phyloP scores from a whole-genome alignment of 345 rosid species.

The Psidium friedrichsthalianum region DNA sequence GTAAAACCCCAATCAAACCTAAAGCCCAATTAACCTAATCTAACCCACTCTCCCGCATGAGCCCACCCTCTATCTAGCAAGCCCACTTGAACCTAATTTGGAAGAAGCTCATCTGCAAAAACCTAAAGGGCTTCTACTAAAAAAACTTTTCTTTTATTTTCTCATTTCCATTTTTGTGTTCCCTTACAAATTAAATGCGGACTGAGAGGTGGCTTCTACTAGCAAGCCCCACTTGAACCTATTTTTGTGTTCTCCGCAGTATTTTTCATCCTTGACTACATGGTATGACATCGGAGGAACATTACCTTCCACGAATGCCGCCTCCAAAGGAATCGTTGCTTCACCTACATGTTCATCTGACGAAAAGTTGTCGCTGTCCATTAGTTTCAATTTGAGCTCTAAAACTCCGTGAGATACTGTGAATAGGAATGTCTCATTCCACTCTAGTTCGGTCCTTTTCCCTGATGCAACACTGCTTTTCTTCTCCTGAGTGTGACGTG shows the following conservation, averaged over 20 bases:
- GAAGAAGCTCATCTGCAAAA: too few species aligned
- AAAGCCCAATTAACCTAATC: too few species aligned
- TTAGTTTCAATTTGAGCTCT: conserved; percentile 41
- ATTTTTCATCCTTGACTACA: conserved; percentile 60
- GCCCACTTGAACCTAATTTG: too few species aligned
- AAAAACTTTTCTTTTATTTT: too few species aligned
- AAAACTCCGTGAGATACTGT: conserved; percentile 35
- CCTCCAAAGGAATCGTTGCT: conserved; percentile 41
- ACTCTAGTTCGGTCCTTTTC: conserved; percentile 49
- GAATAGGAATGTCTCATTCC: conserved; percentile 79
- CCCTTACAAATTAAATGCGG: background rate
- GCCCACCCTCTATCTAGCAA: too few species aligned
- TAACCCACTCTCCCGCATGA: too few species aligned
- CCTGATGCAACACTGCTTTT: conserved; percentile 70
- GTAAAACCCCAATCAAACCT: too few species aligned
- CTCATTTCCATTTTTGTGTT: background rate
- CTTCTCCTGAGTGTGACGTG: conserved; percentile 61
- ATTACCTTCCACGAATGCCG: conserved; percentile 47
- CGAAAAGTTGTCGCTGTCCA: conserved; percentile 53
- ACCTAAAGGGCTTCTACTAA: too few species aligned
- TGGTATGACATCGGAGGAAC: conserved; percentile 49
- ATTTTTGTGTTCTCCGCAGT: conserved; percentile 54
- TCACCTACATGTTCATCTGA: conserved; percentile 64
- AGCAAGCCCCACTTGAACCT: too few species aligned
- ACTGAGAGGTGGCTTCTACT: too few species aligned